Evolutionary conservation across 108 stramenopile species (phyloP).

Genomic region (Cyclotella kingstonii): DNA sequence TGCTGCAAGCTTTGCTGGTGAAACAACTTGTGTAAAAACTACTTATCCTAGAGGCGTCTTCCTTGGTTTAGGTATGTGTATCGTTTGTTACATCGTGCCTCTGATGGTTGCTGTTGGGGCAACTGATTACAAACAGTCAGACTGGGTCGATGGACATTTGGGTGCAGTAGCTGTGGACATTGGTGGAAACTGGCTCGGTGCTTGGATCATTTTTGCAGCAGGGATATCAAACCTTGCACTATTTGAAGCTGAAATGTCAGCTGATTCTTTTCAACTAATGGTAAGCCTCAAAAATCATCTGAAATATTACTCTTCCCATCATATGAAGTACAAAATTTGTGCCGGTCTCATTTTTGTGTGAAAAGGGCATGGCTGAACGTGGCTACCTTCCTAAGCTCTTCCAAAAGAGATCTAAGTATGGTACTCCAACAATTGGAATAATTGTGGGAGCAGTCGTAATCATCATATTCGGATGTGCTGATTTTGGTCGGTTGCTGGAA

Average conservation of each 20-base stretch:
- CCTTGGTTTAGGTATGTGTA: conserved; percentile 61
- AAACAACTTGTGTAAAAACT: conserved; percentile 73
- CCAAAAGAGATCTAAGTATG: conserved; percentile 63
- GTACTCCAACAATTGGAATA: conserved; percentile 88
- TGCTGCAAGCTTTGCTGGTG: conserved; percentile 84
- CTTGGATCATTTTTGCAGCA: conserved; percentile 89
- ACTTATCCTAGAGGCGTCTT: conserved; percentile 81
- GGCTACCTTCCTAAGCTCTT: conserved; percentile 87
- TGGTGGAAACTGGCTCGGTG: conserved; percentile 87
- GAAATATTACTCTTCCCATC: no score
- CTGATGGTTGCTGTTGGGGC: conserved; percentile 74
- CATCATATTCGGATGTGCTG: conserved; percentile 59
- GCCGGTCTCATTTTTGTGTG: not conserved
- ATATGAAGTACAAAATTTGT: not conserved
- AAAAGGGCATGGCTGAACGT: conserved; percentile 44
- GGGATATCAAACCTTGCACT: conserved; percentile 86
- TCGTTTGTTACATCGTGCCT: conserved; percentile 76
- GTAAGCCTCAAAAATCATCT: conserved; percentile 78
- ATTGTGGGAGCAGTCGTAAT: conserved; percentile 77
- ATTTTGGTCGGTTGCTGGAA: conserved; percentile 83
- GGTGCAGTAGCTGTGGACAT: conserved; percentile 70
- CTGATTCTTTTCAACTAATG: conserved; percentile 91
- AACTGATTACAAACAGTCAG: conserved; percentile 52
- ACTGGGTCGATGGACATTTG: conserved; percentile 90
- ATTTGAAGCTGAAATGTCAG: conserved; percentile 93